These are phyloP conservation scores for Botrytis medusae DNA, from an alignment of 2,329 filamentous ascomycete genomes.

Conservation along the genomic window DNA sequence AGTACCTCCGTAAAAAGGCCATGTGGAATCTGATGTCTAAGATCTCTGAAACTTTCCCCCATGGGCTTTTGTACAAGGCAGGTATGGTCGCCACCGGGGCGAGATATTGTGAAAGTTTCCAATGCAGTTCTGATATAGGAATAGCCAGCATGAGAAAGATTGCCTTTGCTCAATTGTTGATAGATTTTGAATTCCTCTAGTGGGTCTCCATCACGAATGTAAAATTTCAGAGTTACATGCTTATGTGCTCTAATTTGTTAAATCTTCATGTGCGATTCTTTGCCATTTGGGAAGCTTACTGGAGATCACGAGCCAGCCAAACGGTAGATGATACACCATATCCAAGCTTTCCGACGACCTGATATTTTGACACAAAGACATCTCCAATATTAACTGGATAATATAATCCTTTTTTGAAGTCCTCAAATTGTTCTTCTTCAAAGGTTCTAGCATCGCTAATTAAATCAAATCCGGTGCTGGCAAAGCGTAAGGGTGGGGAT, in stretches of 20 bases:
- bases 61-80: conserved; percentile 46
- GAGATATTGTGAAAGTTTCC: conserved; percentile 42
- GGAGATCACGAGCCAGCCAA: conserved; percentile 28
- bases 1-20: conserved; percentile 43
- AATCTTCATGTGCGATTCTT: neutral
- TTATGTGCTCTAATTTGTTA: conserved; percentile 10
- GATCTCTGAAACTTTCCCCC: conserved; percentile 45
- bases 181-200: conserved; percentile 46
- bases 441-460: neutral
- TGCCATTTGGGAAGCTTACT: conserved; percentile 17
- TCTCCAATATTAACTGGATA: conserved; percentile 22
- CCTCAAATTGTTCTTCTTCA: neutral
- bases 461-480: neutral
- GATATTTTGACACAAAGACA: conserved; percentile 28
- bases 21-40: conserved; percentile 26
- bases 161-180: conserved; percentile 39
- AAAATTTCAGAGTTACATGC: conserved; percentile 25
- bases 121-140: conserved; percentile 31
- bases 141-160: conserved; percentile 20
- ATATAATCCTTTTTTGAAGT: neutral
- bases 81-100: conserved; percentile 41
- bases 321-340: conserved; percentile 29
- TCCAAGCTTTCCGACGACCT: conserved; percentile 31
- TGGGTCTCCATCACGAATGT: conserved; percentile 16
- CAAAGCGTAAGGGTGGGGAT: neutral